Base-by-base conservation (phyloP, 805 yeast genomes). In the Zygosaccharomyces kombuchaensis region DNA sequence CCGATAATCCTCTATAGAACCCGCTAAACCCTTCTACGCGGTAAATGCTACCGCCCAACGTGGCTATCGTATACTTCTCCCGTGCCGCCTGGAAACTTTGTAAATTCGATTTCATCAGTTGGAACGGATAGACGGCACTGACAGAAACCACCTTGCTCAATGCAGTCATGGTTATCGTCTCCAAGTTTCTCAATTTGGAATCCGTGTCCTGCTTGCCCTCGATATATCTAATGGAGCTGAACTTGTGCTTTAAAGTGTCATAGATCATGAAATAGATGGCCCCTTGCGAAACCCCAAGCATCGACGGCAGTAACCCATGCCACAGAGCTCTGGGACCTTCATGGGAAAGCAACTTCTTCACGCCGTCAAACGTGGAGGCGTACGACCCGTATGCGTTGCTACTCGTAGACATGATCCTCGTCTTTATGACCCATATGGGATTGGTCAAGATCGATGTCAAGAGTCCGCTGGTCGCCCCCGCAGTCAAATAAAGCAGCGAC, bases 351-450 rank as follows among this genome's bases (percentile, higher is more conserved):
- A 87, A 75, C 19, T 72, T 61, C 5, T 46, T 45, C 0, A 80
- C 56, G 1, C 95, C 95, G 48, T 80, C 78, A 14, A 57, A 9
- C 6, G 82, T 65, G 0, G 87, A 78, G 8, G 64, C 63, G 58
- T 88, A 87, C 0, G 49, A 59, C 36, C 47, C 50, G 12, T 36
- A 46, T 12, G 57, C 46, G 9, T 34, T 31, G 19, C 48, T 41
- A 37, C 60, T 59, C 10, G 63, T 76, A 14, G 89, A 80, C 57
- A 90, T 73, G 53, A 91, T 83, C 50, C 98, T 73, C 0, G 99
- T 93, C 65, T 93, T 93, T 14, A 93, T 63, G 1, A 93, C 96
- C 99, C 99, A 91, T 9, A 91, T 76, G 1, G 99, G 99, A 60
- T 89, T 93, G 1, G 99, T 90, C 12, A 86, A 34, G 0, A 87